phyloP scores from a whole-genome alignment of 352 stramenopile species.

The Phytopythium montanum region DNA sequence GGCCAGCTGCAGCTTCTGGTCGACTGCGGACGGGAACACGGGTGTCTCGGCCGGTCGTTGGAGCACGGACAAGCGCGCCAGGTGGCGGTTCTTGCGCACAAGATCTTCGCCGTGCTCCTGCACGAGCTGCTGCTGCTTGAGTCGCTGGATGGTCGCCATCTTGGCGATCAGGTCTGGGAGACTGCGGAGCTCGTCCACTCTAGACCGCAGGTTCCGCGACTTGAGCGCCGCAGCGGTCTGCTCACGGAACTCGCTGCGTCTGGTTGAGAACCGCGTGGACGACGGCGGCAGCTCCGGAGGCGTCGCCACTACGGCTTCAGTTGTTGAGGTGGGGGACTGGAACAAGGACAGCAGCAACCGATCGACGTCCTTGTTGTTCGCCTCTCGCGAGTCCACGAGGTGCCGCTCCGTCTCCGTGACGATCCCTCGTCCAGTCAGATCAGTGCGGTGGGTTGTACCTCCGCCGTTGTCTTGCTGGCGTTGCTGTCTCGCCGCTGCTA shows the following conservation, averaged over 20 bases:
- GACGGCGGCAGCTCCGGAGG: not conserved
- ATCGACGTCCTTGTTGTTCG: slow-evolving; percentile 41
- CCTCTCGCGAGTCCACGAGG: slow-evolving; percentile 28
- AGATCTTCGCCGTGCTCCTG: slow-evolving; percentile 44
- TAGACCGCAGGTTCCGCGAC: slow-evolving; percentile 41
- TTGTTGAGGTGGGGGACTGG: slow-evolving; percentile 13
- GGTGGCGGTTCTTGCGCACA: slow-evolving; percentile 43
- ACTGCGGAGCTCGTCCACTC: slow-evolving; percentile 52
- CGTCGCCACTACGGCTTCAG: slow-evolving; percentile 1
- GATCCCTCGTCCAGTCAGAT: slow-evolving; percentile 8
- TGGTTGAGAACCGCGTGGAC: slow-evolving; percentile 27
- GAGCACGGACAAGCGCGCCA: slow-evolving; percentile 27
- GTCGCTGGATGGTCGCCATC: slow-evolving; percentile 29
- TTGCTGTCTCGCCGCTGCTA: slow-evolving; percentile 19
- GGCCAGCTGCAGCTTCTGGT: slow-evolving; percentile 45
- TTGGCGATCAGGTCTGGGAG: slow-evolving; percentile 49
- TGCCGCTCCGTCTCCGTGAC: slow-evolving; percentile 26
- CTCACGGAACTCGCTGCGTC: slow-evolving; percentile 42
- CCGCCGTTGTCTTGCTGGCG: slow-evolving; percentile 6
- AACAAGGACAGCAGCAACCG: slow-evolving; percentile 39
- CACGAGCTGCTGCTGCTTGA: slow-evolving; percentile 37
- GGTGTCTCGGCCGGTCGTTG: slow-evolving; percentile 51
- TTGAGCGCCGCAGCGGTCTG: slow-evolving; percentile 50
- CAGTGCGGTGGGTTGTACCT: not conserved
- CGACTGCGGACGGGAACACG: slow-evolving; percentile 46